A percentile compares a stretch with the other conserved stretches of the same genome.
Conservation (phyloP, 139 green algal species). For the Coelastrella sp. region DNA sequence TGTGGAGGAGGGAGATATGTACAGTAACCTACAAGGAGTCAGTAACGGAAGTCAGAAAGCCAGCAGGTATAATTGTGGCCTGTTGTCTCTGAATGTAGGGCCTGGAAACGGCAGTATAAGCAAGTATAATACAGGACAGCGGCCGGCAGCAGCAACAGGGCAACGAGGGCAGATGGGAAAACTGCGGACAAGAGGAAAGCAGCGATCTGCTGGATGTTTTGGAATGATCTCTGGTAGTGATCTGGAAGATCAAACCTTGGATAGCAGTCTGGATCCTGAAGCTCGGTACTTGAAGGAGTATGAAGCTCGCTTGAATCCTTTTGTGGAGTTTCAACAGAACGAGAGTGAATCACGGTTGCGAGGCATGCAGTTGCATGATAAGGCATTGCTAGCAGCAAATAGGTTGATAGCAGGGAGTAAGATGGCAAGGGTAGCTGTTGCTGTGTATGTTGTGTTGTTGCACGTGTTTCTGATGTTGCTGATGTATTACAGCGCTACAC, state of each 20-base stretch:
- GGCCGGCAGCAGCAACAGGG: neutral
- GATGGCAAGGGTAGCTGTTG: constrained; percentile 12
- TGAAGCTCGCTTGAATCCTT: constrained; percentile 31
- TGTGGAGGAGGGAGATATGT: neutral
- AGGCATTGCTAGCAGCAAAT: constrained; percentile 27
- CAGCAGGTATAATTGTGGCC: constrained; percentile 13
- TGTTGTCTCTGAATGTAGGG: neutral
- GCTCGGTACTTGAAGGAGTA: constrained; percentile 13
- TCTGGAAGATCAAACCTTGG: neutral
- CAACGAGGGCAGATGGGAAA: neutral
- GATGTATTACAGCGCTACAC: neutral
- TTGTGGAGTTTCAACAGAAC: constrained; percentile 32
- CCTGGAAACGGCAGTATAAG: neutral
- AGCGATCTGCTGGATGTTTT: constrained; percentile 41
- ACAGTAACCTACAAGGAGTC: neutral
- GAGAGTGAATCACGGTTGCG: neutral
- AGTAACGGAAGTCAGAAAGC: neutral
- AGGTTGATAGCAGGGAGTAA: constrained; percentile 36
- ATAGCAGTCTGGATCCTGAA: neutral
- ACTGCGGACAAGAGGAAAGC: neutral
- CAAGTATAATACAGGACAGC: neutral
- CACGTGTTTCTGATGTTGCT: constrained; percentile 37
- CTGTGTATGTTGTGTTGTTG: constrained; percentile 32
- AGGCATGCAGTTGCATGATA: constrained; percentile 22
- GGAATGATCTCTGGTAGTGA: neutral